Base-by-base conservation (phyloP, 768 basidiomycete genomes). In the Amanita exitialis region DNA sequence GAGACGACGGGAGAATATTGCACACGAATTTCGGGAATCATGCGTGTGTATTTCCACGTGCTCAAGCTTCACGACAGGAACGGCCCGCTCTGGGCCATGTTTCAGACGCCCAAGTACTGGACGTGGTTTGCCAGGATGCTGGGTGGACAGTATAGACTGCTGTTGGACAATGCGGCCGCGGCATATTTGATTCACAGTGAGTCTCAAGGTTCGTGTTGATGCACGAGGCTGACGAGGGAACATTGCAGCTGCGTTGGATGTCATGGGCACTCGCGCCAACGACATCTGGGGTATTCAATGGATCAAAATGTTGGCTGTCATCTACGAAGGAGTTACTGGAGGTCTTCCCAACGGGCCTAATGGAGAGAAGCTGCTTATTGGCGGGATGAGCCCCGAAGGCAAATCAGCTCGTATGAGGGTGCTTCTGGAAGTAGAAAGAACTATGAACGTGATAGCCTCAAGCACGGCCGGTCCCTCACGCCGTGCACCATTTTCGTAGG, bases 11-110 rank as follows among this genome's bases (percentile, higher is more conserved):
- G 75, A 36, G 84, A 89, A 32, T 84, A 86, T 59, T 71, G 76
- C 8, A 72, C 69, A 32, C 80, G 94, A 20, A 69, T 93, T 43
- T 69, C 79, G 27, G 91, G 91, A 7, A 76, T 90, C 28, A 78
- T 93, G 77, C 78, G 93, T 27, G 80, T 97, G 20, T 97, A 95
- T 68, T 90, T 90, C 62, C 72, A 80, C 16, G 77, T 94, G 43
- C 62, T 92, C 55, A 69, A 68, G 57, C 67, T 73, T 18, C 57
- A 59, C 2, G 70, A 72, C n/a, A 56, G 48, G 36, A 59, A 64
- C 37, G 60, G 65, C 44, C 77, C 75, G 12, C 55, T 85, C 52
- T 65, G 79, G 49, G 60, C 59, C 21, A 68, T 77, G 66, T 87
- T 83, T 62, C 79, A 79, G 58, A 59, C 78, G 27, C 75, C 83